Evolutionary conservation across 345 rosid species (phyloP).

Genomic region (Limnanthes douglasii): DNA sequence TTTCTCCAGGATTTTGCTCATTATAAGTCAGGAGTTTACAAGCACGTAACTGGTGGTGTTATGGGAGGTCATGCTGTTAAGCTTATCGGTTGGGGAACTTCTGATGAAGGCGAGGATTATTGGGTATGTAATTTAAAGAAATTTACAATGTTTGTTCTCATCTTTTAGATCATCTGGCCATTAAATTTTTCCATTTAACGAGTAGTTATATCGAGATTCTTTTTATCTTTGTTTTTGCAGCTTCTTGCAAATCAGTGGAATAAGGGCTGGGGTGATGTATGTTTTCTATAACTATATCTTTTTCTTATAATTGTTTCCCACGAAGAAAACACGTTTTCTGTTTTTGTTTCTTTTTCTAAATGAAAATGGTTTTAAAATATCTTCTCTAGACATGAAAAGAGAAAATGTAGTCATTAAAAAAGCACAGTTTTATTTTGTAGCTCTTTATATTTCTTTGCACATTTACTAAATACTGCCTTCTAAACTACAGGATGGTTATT

Average conservation of each 20-base stretch:
- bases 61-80: conserved; percentile 96
- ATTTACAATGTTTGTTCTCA: too few relatives aligned
- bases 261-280: conserved; percentile 86
- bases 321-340: too few relatives aligned
- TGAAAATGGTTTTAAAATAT: too few relatives aligned
- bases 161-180: neutral
- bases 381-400: too few relatives aligned
- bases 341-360: too few relatives aligned
- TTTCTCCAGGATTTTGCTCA: conserved; percentile 76
- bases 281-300: too few relatives aligned
- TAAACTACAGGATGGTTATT: conserved; percentile 70
- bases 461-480: too few relatives aligned
- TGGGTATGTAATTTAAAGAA: conserved; percentile 87
- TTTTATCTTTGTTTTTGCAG: conserved; percentile 24
- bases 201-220: conserved; percentile 1
- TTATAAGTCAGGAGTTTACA: conserved; percentile 87
- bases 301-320: too few relatives aligned
- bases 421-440: too few relatives aligned
- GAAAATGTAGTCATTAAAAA: too few relatives aligned
- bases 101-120: conserved; percentile 78
- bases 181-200: neutral
- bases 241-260: conserved; percentile 95
- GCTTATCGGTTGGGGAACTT: conserved; percentile 96
- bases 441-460: too few relatives aligned
- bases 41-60: conserved; percentile 46